Conservation (phyloP, 352 stramenopile genomes). For the Pythium guiyangense region DNA sequence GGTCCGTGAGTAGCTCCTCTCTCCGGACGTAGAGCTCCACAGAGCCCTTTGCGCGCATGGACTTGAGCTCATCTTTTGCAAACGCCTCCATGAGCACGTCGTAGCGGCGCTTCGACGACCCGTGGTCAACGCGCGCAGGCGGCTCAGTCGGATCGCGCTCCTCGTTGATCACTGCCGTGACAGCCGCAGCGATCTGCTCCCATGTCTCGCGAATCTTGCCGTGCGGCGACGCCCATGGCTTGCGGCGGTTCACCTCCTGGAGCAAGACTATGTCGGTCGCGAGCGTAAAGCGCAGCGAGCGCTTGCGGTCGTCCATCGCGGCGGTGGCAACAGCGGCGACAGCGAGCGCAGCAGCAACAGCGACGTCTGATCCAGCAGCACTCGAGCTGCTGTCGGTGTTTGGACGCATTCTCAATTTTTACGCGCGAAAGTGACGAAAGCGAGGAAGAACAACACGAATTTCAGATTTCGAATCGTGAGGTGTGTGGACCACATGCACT, state of each 20-base stretch:
- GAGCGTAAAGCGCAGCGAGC: conserved; percentile 14
- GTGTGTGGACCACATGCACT: too few species aligned
- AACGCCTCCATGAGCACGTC: conserved; percentile 14
- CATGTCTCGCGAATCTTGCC: conserved; percentile 14
- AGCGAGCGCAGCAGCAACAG: too few species aligned
- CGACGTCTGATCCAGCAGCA: too few species aligned
- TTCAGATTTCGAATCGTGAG: too few species aligned
- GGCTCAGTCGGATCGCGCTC: conserved; percentile 9
- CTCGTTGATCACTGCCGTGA: conserved; percentile 10
- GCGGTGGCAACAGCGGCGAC: neutral
- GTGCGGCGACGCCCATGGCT: conserved; percentile 10
- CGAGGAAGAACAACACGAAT: too few species aligned
- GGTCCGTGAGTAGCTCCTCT: conserved; percentile 13
- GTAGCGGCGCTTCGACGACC: conserved; percentile 12
- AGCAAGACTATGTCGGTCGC: conserved; percentile 13
- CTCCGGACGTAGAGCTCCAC: conserved; percentile 10
- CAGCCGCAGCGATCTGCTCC: conserved; percentile 11
- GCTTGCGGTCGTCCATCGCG: conserved; percentile 6
- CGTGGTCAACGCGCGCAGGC: conserved; percentile 12
- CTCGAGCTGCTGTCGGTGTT: too few species aligned
- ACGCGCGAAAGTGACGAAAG: too few species aligned
- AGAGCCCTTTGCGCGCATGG: conserved; percentile 13
- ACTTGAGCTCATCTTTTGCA: conserved; percentile 15
- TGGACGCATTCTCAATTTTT: too few species aligned
- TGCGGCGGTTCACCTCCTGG: conserved; percentile 5